Conservation (phyloP, 2,329 filamentous ascomycete species). For the Polytolypa hystricis region DNA sequence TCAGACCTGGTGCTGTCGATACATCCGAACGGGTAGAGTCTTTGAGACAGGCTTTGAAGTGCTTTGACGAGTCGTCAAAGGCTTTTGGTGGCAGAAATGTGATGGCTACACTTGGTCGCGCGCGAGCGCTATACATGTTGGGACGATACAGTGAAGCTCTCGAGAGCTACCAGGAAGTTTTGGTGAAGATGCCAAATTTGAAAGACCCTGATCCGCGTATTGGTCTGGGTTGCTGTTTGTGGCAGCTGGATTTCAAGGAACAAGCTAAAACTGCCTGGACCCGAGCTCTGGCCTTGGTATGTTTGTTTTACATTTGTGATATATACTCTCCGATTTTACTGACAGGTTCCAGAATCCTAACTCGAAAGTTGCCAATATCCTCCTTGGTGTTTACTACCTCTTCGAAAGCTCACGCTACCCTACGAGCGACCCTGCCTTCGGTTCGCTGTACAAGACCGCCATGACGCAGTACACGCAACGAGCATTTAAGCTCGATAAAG, state of each 20-base stretch:
- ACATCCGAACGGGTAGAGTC: constrained; percentile 63
- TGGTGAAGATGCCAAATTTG: constrained; percentile 75
- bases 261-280: constrained; percentile 89
- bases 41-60: constrained; percentile 74
- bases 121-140: constrained; percentile 74
- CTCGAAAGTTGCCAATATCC: constrained; percentile 80
- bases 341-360: constrained; percentile 46
- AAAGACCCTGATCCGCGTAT: constrained; percentile 91
- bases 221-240: constrained; percentile 92
- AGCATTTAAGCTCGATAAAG: constrained; percentile 86
- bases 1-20: constrained; percentile 52
- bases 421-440: constrained; percentile 75
- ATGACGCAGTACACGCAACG: constrained; percentile 93
- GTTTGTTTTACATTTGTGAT: constrained; percentile 6
- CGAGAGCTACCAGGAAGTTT: constrained; percentile 72
- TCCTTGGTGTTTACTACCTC: constrained; percentile 82
- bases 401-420: constrained; percentile 74
- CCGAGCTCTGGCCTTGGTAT: constrained; percentile 65
- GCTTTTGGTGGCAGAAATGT: constrained; percentile 79
- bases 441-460: constrained; percentile 75
- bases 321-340: constrained; percentile 6
- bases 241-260: constrained; percentile 90
- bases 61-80: constrained; percentile 86
- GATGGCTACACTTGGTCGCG: constrained; percentile 82
- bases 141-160: constrained; percentile 77